Conservation (phyloP, 2,329 filamentous ascomycete genomes). For the Penicillium sp. region DNA sequence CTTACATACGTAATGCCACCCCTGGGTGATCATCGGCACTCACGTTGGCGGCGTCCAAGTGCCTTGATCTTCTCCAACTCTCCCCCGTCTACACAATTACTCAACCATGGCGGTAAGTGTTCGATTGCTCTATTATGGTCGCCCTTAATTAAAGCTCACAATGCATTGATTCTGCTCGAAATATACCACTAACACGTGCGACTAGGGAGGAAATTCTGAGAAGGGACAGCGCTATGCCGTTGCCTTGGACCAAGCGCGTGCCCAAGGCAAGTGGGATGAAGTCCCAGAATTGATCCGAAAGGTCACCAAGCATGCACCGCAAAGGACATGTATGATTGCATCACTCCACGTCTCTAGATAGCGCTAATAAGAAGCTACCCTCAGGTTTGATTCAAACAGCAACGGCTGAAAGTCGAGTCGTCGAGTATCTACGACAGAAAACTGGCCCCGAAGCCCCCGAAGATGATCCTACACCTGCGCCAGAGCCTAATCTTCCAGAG, state of each 20-base stretch:
- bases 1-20: constrained; percentile 22
- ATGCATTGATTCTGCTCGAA: not conserved
- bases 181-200: constrained; percentile 17
- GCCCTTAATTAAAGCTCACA: not conserved
- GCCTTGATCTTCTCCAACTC: constrained; percentile 14
- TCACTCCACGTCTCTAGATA: constrained; percentile 12
- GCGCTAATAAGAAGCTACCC: constrained; percentile 17
- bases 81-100: constrained; percentile 15
- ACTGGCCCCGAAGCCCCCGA: constrained; percentile 23
- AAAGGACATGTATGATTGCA: constrained; percentile 67
- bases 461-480: constrained; percentile 13
- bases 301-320: constrained; percentile 87
- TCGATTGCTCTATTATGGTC: not conserved
- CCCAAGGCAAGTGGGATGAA: constrained; percentile 80
- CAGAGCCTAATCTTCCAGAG: constrained; percentile 44
- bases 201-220: constrained; percentile 54
- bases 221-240: constrained; percentile 82
- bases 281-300: constrained; percentile 89
- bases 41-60: constrained; percentile 7
- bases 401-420: constrained; percentile 65
- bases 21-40: constrained; percentile 25
- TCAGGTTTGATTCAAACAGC: constrained; percentile 68
- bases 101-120: constrained; percentile 24
- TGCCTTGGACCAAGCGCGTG: constrained; percentile 80
- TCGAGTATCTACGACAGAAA: constrained; percentile 49